Evolutionary conservation across 73 alveolate species (phyloP).

Genomic region (Breviolum minutum): DNA sequence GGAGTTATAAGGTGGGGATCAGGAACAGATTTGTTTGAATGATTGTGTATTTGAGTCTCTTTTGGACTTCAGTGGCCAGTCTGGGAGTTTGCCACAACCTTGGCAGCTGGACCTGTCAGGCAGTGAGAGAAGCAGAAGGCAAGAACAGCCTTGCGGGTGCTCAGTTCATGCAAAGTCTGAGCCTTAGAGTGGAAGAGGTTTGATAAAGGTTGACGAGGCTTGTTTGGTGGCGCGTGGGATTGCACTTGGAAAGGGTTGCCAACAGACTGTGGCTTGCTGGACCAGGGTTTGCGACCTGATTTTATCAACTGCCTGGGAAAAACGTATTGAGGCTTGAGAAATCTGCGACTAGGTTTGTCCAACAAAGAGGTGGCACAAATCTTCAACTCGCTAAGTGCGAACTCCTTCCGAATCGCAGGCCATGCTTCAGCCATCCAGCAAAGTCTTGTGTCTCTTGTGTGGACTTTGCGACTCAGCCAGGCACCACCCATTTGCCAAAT

Average conservation of each 20-base stretch:
- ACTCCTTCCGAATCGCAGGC: slow-evolving; percentile 68
- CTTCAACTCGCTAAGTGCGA: slow-evolving; percentile 68
- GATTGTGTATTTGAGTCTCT: no score
- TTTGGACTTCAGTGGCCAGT: no score
- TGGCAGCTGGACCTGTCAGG: slow-evolving; percentile 8
- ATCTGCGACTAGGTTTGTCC: slow-evolving; percentile 67
- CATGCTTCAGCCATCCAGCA: background rate
- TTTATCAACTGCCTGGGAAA: no score
- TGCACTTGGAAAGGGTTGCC: no score
- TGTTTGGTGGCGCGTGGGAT: background rate
- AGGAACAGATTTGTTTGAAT: no score
- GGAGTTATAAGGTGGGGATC: no score
- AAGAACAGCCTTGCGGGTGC: slow-evolving; percentile 41
- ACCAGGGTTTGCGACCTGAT: no score
- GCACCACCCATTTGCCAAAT: slow-evolving; percentile 31
- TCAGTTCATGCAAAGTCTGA: slow-evolving; percentile 62
- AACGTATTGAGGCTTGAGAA: slow-evolving; percentile 57
- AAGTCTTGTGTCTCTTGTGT: background rate
- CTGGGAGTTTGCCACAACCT: no score
- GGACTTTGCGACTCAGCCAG: background rate
- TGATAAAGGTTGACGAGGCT: background rate
- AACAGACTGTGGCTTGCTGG: no score
- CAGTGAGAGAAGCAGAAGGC: slow-evolving; percentile 31
- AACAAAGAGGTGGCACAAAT: slow-evolving; percentile 89
- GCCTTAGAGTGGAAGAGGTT: background rate